Evolutionary conservation across 148 eudicot genomes (phyloP).

Genomic region (Chenopodium formosanum): DNA sequence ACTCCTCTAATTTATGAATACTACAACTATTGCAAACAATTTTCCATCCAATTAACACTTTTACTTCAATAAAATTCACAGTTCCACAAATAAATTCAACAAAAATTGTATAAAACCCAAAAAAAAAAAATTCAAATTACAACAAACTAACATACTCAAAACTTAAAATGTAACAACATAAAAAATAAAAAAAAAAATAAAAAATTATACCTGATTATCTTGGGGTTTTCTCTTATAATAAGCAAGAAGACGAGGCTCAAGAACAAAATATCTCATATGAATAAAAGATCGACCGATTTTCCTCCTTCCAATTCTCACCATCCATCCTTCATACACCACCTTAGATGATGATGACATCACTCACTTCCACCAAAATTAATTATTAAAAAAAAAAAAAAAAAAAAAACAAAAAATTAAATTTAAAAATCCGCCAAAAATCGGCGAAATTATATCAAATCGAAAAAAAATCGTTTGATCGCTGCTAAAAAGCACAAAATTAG

Average conservation of each 20-base stretch:
- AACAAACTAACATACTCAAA: background rate
- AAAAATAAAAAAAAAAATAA: background rate
- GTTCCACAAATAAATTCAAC: too few species aligned
- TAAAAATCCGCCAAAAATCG: conserved; percentile 1
- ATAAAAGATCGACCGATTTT: conserved; percentile 93
- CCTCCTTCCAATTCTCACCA: conserved; percentile 95
- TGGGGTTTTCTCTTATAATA: conserved; percentile 97
- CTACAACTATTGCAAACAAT: background rate
- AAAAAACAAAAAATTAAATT: background rate
- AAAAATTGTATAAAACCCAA: background rate
- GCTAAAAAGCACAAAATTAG: background rate
- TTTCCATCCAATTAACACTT: background rate
- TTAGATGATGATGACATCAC: conserved; percentile 46
- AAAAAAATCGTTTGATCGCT: conserved; percentile 1
- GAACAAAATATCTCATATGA: conserved; percentile 95
- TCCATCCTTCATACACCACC: conserved; percentile 97
- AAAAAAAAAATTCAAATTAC: background rate
- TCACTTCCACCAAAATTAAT: conserved; percentile 11
- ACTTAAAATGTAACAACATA: background rate
- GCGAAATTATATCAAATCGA: conserved; percentile 17
- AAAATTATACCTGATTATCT: conserved; percentile 69
- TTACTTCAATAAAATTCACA: conserved; percentile 16
- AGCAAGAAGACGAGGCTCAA: conserved; percentile 79
- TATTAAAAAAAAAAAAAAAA: background rate
- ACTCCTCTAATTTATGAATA: background rate